Conservation (phyloP, 2,329 filamentous ascomycete species). For the Bertia moriformis region DNA sequence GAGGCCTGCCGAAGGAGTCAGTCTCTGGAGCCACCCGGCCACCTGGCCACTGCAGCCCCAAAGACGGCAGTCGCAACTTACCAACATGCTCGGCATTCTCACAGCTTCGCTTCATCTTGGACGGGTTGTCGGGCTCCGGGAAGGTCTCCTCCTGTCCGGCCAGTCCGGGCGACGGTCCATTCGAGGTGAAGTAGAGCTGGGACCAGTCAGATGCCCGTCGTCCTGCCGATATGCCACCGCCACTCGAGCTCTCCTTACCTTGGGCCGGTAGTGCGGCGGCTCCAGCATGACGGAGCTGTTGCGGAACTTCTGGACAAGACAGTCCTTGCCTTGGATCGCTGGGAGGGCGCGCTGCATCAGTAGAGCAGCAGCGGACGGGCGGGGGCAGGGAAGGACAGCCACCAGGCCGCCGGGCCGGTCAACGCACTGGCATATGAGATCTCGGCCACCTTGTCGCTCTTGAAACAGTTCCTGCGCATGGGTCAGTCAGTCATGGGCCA, state of each 20-base stretch:
- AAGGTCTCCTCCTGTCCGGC: conserved; percentile 64
- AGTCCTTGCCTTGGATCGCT: conserved; percentile 87
- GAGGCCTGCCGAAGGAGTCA: conserved; percentile 34
- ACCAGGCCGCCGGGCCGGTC: neutral
- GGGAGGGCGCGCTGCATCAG: conserved; percentile 1
- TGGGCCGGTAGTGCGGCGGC: conserved; percentile 66
- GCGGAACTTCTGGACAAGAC: conserved; percentile 83
- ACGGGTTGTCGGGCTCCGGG: conserved; percentile 66
- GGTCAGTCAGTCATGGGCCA: neutral
- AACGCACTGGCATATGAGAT: conserved; percentile 81
- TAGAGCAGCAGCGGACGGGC: no score
- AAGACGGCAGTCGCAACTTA: conserved; percentile 19
- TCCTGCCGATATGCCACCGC: conserved; percentile 2
- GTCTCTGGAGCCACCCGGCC: neutral
- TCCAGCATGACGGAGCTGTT: conserved; percentile 96
- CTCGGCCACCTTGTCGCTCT: conserved; percentile 72
- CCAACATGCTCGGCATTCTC: conserved; percentile 78
- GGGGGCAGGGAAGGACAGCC: neutral
- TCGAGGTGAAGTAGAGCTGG: conserved; percentile 37
- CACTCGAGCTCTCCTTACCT: conserved; percentile 36
- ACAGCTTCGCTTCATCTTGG: conserved; percentile 74
- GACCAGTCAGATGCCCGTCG: neutral
- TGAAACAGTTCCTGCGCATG: conserved; percentile 56
- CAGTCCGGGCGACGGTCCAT: conserved; percentile 29
- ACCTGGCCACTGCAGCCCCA: neutral